Evolutionary conservation across 176 grass and related monocot species (phyloP), one percentile per base, ranked within the genome.

Genomic region (Echinochloa phyllopogon): DNA sequence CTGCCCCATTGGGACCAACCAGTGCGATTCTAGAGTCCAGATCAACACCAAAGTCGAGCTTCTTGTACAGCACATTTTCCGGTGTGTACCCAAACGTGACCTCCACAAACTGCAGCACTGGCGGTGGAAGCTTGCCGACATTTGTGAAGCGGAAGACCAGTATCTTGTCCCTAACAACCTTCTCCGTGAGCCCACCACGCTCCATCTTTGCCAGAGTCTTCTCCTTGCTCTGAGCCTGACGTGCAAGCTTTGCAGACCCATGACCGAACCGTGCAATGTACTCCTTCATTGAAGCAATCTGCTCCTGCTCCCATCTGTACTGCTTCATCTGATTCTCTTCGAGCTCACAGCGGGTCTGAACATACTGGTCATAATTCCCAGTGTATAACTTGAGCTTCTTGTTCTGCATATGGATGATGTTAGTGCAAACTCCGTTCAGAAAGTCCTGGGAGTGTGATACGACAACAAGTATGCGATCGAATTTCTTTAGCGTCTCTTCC

Each of bases 401-500:
- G 80, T 44, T 95, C 91, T 98, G 96, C 96, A 98, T 98, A 83
- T 98, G 95, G 87, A 98, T 95, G 74, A 95, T 98, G 78, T 98
- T 95, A 6, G 95, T 98, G 61, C 95, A 95, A 18, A 98, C 93
- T 23, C 91, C 96, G 84, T 98, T 98, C 44, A 95, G 86, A 64
- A 98, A 98, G 59, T 94, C 96, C 57, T 98, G 93, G 8, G 91
- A 98, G 77, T 98, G 96, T 6, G 96, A 98, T 52, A 95, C 77
- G 15, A 96, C 93, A 49, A 98, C 93, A 17, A 98, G 85, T 73
- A 94, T 98, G 18, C 93, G 87, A 33, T 98, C 93, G n/a, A 98
- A 89, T 52, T 91, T 91, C 81, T 99, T 99, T 23, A 94, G 79
- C 1, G 36, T 92, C 79, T 99, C 93, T 77, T 96, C 96, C 63